A percentile compares a stretch with the other conserved stretches of the same genome.
Evolutionary conservation across 148 eudicot genomes (phyloP).

Genomic region (Dianthus caryophyllus): DNA sequence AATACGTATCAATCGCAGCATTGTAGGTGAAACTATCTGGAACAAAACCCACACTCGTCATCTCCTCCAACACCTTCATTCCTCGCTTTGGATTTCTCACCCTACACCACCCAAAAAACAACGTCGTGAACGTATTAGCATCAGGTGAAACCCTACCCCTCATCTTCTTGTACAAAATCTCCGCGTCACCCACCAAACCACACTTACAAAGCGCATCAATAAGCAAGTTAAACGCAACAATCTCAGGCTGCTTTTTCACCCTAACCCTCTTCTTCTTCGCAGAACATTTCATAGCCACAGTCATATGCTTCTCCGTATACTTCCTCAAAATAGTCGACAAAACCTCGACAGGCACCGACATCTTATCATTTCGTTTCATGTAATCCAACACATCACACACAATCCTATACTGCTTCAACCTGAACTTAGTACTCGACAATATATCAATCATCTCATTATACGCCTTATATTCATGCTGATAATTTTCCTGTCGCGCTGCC

Average conservation of each 20-base stretch:
- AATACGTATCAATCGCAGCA: slow-evolving; percentile 81
- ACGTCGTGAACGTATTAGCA: slow-evolving; percentile 59
- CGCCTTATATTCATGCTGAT: slow-evolving; percentile 58
- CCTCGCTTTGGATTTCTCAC: slow-evolving; percentile 65
- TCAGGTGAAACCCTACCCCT: slow-evolving; percentile 52
- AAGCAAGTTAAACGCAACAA: slow-evolving; percentile 73
- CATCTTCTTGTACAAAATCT: slow-evolving; percentile 52
- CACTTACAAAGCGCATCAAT: slow-evolving; percentile 94
- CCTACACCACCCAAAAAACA: slow-evolving; percentile 98
- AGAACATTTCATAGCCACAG: slow-evolving; percentile 64
- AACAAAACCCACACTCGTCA: slow-evolving; percentile 53
- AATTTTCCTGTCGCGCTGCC: slow-evolving; percentile 64
- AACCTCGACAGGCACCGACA: slow-evolving; percentile 61
- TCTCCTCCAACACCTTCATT: slow-evolving; percentile 65
- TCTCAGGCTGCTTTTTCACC: slow-evolving; percentile 66
- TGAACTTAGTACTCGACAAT: slow-evolving; percentile 68
- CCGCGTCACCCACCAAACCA: slow-evolving; percentile 70
- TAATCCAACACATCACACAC: slow-evolving; percentile 83
- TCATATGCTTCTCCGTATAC: slow-evolving; percentile 75
- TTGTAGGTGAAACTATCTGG: slow-evolving; percentile 84
- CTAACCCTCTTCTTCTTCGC: slow-evolving; percentile 75
- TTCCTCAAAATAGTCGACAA: slow-evolving; percentile 53
- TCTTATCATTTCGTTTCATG: slow-evolving; percentile 71
- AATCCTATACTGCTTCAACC: slow-evolving; percentile 61
- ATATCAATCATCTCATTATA: slow-evolving; percentile 89